Conservation (phyloP, 768 basidiomycete genomes). For the Russula vinacea region DNA sequence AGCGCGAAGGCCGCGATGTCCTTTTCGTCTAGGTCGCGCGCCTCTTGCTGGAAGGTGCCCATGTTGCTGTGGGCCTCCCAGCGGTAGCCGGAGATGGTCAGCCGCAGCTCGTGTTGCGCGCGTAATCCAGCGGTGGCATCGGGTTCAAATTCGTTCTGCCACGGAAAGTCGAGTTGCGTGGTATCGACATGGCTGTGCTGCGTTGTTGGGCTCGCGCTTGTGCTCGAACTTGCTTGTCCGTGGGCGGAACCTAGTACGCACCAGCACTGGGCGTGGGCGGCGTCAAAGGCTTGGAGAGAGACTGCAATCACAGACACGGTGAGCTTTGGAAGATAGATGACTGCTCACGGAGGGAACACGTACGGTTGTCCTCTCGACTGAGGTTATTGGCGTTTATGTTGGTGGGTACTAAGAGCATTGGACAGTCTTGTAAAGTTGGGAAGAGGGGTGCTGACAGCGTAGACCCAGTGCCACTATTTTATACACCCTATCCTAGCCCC, state of each 20-base stretch:
- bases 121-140: background rate
- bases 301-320: background rate
- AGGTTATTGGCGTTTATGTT: background rate
- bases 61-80: background rate
- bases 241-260: background rate
- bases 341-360: background rate
- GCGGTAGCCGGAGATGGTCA: background rate
- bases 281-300: background rate
- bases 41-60: background rate
- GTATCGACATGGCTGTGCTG: background rate
- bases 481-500: background rate
- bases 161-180: background rate
- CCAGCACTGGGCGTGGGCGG: background rate
- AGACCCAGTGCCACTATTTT: background rate
- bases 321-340: background rate
- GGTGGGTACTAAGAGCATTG: background rate
- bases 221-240: background rate
- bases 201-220: background rate
- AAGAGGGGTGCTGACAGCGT: background rate
- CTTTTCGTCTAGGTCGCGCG: background rate
- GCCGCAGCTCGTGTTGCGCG: background rate
- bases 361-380: background rate
- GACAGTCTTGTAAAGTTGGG: background rate
- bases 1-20: conserved; percentile 8
- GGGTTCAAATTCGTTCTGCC: no score